Evolutionary conservation across 352 stramenopile species (phyloP).

Genomic region (Globisporangium sylvaticum): DNA sequence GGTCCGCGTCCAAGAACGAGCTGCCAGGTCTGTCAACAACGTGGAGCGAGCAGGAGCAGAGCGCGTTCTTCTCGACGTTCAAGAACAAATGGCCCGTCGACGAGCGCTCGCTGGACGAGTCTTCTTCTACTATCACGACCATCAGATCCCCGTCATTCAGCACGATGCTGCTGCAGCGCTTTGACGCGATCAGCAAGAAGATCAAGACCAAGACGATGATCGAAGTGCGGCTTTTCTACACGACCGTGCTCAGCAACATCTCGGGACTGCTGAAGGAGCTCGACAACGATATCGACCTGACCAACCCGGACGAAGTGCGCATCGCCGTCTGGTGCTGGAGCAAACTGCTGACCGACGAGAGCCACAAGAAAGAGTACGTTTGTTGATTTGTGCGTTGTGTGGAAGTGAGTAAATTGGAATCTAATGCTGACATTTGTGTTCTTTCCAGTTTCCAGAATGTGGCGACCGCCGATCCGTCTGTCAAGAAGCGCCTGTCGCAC

Average conservation of each 20-base stretch:
- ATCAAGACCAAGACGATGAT: slow-evolving; percentile 57
- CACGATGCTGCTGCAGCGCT: slow-evolving; percentile 47
- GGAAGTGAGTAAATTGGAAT: not conserved
- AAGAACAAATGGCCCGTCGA: slow-evolving; percentile 56
- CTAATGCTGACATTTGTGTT: slow-evolving; percentile 7
- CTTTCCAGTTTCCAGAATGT: slow-evolving; percentile 31
- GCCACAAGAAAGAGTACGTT: slow-evolving; percentile 32
- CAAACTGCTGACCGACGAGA: slow-evolving; percentile 48
- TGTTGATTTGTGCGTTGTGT: not conserved
- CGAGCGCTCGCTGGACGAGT: slow-evolving; percentile 1
- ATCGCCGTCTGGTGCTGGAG: slow-evolving; percentile 73
- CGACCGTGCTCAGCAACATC: slow-evolving; percentile 43
- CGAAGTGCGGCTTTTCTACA: slow-evolving; percentile 62
- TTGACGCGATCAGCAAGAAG: slow-evolving; percentile 58
- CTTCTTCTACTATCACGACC: not conserved
- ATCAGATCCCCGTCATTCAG: slow-evolving; percentile 23
- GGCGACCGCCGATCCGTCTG: slow-evolving; percentile 19
- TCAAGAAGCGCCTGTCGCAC: slow-evolving; percentile 37
- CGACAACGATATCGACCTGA: slow-evolving; percentile 58
- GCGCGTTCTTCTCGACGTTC: slow-evolving; percentile 64
- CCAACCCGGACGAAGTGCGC: slow-evolving; percentile 63
- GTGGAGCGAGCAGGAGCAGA: slow-evolving; percentile 60
- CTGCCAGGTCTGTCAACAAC: slow-evolving; percentile 14
- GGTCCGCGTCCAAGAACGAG: slow-evolving; percentile 23
- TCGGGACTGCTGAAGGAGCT: slow-evolving; percentile 34